Evolutionary conservation across 192 early-diverging fungal genomes (phyloP).

Genomic region (Lunasporangiospora selenospora): DNA sequence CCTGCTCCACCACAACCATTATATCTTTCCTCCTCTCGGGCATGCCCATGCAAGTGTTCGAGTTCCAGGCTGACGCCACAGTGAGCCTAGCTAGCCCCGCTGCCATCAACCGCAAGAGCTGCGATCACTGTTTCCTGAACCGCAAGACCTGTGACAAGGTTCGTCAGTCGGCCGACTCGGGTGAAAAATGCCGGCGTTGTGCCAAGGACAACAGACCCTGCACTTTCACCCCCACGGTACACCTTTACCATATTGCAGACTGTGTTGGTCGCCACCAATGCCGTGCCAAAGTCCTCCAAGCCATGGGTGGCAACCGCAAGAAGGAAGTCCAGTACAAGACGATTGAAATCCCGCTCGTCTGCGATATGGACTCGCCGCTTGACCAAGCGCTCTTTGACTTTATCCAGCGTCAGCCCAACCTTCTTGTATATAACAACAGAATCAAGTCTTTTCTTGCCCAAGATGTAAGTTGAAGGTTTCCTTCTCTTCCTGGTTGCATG

Average conservation of each 20-base stretch:
- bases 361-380: slow-evolving; percentile 28
- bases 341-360: slow-evolving; percentile 46
- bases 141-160: slow-evolving; percentile 48
- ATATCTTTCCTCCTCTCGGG: no score
- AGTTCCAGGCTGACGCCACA: slow-evolving; percentile 43
- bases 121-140: slow-evolving; percentile 47
- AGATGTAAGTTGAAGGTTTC: slow-evolving; percentile 28
- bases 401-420: slow-evolving; percentile 42
- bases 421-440: slow-evolving; percentile 44
- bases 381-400: slow-evolving; percentile 39
- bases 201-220: slow-evolving; percentile 48
- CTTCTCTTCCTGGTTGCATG: not conserved
- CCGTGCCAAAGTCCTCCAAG: slow-evolving; percentile 47
- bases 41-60: slow-evolving; percentile 44
- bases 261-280: slow-evolving; percentile 49
- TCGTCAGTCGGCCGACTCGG: slow-evolving; percentile 24
- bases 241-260: slow-evolving; percentile 46
- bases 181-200: slow-evolving; percentile 41
- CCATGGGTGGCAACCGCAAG: slow-evolving; percentile 48
- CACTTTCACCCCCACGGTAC: slow-evolving; percentile 44
- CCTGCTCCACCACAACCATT: not conserved
- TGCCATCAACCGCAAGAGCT: slow-evolving; percentile 41
- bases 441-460: slow-evolving; percentile 46
- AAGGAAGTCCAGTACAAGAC: slow-evolving; percentile 42
- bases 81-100: slow-evolving; percentile 42